Conservation (phyloP, 805 yeast species). For the Yarrowia sp. region DNA sequence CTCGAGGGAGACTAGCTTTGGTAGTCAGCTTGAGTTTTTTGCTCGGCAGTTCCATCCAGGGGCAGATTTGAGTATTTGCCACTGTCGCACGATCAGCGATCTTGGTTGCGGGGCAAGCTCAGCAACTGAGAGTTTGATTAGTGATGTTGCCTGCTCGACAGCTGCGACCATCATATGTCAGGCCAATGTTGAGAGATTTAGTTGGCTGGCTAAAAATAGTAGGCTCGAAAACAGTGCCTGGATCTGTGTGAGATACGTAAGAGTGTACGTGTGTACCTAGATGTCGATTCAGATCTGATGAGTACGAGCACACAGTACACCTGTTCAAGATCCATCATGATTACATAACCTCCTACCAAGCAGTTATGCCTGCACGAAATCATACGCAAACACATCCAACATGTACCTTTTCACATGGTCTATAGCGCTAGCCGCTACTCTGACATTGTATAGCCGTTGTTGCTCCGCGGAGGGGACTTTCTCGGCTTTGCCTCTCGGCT, state of each 20-base stretch:
- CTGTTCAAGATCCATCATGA: too few species aligned
- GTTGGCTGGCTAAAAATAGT: conserved; percentile 10
- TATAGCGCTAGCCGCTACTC: not conserved
- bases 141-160: not conserved
- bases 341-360: too few species aligned
- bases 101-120: not conserved
- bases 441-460: not conserved
- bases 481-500: not conserved
- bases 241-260: too few species aligned
- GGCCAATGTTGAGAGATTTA: not conserved
- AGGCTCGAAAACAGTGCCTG: too few species aligned
- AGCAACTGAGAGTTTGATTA: not conserved
- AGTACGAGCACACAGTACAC: not conserved
- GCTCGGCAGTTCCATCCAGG: not conserved
- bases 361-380: too few species aligned
- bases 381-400: too few species aligned
- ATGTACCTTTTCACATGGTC: too few species aligned
- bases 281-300: not conserved
- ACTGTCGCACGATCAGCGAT: not conserved
- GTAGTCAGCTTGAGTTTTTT: too few species aligned
- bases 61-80: not conserved
- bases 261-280: too few species aligned
- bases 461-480: not conserved
- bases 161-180: conserved; percentile 12
- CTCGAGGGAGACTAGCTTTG: not conserved